Conservation (phyloP, 225 moss, liverwort and hornwort genomes). For the Polytrichum commune region DNA sequence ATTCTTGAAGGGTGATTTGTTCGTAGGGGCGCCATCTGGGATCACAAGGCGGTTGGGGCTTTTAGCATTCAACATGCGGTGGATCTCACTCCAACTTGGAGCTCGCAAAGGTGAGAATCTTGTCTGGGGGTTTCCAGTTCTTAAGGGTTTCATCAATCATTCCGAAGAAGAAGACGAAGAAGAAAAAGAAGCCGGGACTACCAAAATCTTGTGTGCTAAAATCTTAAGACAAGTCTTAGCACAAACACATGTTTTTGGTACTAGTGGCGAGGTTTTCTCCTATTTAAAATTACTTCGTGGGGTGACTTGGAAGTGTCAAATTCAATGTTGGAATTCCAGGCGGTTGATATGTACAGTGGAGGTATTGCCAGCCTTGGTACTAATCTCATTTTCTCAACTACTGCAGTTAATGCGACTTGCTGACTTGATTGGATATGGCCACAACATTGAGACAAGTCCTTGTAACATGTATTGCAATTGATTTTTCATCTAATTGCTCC, state of each 20-base stretch:
- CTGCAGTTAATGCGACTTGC: conserved; percentile 63
- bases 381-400: background rate
- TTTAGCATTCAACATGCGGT: conserved; percentile 50
- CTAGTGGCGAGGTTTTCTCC: conserved; percentile 3
- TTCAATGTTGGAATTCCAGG: background rate
- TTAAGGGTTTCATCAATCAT: too few species aligned
- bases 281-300: background rate
- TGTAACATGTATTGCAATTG: conserved; percentile 50
- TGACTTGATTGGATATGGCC: conserved; percentile 67
- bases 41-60: conserved; percentile 34
- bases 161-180: too few species aligned
- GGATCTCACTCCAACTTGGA: conserved; percentile 44
- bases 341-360: background rate
- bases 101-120: conserved; percentile 21
- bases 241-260: background rate
- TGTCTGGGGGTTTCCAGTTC: too few species aligned
- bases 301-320: conserved; percentile 1
- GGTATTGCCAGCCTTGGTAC: background rate
- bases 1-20: conserved; percentile 25
- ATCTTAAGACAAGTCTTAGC: background rate
- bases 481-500: background rate
- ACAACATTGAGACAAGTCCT: conserved; percentile 63
- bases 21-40: conserved; percentile 29
- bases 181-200: too few species aligned
- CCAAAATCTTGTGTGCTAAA: too few species aligned